Percentiles rank a stretch among this genome's conserved stretches.
Conservation (phyloP, 1,284 basidiomycete species). For the Sporisorium sorghi region DNA sequence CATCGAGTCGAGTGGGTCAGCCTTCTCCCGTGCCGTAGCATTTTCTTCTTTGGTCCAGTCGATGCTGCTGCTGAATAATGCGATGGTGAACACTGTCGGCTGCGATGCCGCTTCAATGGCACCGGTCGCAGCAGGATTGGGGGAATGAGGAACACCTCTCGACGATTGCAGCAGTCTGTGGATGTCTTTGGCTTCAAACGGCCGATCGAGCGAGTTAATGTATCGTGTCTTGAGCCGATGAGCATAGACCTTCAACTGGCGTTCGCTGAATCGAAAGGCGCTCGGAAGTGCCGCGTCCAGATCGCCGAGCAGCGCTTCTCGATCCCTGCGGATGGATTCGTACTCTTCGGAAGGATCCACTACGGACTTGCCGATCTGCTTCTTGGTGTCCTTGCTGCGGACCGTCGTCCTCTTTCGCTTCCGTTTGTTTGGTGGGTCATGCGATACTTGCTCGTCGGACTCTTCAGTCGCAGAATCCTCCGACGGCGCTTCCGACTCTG, state of each 20-base stretch:
- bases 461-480: conserved; percentile 17
- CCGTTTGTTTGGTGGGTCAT: conserved; percentile 4
- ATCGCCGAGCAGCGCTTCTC: conserved; percentile 22
- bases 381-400: conserved; percentile 5
- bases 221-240: conserved; percentile 37
- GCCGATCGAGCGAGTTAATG: conserved; percentile 46
- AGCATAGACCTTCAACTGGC: conserved; percentile 35
- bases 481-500: conserved; percentile 15
- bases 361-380: conserved; percentile 5
- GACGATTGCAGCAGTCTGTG: conserved; percentile 14
- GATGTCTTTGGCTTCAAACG: conserved; percentile 23
- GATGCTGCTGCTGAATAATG: conserved; percentile 36
- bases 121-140: neutral
- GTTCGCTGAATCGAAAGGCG: conserved; percentile 36
- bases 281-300: conserved; percentile 31
- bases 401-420: conserved; percentile 16
- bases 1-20: neutral
- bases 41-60: conserved; percentile 16
- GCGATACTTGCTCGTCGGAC: conserved; percentile 7
- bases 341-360: conserved; percentile 14
- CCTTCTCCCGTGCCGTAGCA: neutral
- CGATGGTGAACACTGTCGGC: conserved; percentile 23
- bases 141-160: neutral
- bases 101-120: neutral
- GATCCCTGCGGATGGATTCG: conserved; percentile 21